Base-by-base conservation (phyloP, 2,329 filamentous ascomycete genomes). In the Stemphylium vesicarium region DNA sequence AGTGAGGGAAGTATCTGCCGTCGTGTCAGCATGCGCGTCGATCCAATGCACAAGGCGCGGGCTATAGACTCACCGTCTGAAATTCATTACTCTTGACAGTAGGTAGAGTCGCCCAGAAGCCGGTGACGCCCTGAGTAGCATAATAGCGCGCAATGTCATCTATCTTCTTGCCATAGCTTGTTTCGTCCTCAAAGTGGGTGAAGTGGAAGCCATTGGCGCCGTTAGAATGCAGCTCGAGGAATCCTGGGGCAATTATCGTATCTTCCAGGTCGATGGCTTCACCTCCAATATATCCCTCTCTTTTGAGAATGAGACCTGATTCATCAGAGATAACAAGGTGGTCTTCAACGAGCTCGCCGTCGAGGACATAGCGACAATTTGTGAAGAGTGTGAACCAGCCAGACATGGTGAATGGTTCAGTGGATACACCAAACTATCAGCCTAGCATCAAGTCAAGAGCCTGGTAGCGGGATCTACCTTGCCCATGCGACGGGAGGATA, bases 211-310 rank as follows among this genome's bases (percentile, higher is more conserved):
- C 81, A 65, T 78, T 76, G 43, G 79, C 70, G 46, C 81, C 80
- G 62, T 85, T 85, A 1, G 80, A 84, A 56, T 85, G 83, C 5
- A 85, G 67, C 55, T 85, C 83, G 18, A 85, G 71, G 60, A 82
- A 83, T 3, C 82, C 83, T 9, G 83, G 82, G 4, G 82, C 80
- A 48, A 85, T 72, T 42, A 85, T 81, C 41, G 70, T 75, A 36
- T 79, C 79, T 35, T 80, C 73, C 10, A 84, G 66, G 62, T 85
- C 81, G 41, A 82, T 66, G 11, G 73, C 74, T 37, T 80, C 75
- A 24, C 76, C 78, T 38, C 76, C 77, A 53, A 78, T 78, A 56
- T 78, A 78, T 29, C 77, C 76, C 32, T 77, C 76, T 50, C 72
- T 65, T 60, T 76, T 72, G 36, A 80, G 58, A 53, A 80, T 79